Conservation (phyloP, 78 protist species). For the Dictyostelium citrinum region DNA sequence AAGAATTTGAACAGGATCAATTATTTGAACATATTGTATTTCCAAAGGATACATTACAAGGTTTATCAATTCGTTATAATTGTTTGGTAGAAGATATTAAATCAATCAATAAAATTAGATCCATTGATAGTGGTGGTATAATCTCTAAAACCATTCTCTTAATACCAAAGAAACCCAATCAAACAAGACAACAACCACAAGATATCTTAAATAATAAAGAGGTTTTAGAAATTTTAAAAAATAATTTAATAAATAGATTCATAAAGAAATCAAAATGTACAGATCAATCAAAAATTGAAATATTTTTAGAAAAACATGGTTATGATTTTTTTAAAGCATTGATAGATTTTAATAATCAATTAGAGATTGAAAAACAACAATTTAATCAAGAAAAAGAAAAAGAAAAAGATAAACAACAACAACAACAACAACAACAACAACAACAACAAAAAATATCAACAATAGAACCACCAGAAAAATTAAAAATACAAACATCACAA, state of each 20-base stretch:
- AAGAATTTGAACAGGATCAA: background rate
- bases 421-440: background rate
- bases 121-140: background rate
- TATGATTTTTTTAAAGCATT: constrained; percentile 37
- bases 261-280: constrained; percentile 32
- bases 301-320: background rate
- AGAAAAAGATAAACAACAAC: background rate
- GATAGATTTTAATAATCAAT: background rate
- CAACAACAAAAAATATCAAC: background rate
- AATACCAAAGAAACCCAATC: constrained; percentile 37
- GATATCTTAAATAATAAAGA: constrained; percentile 16
- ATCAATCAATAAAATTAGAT: constrained; percentile 1
- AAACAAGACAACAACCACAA: constrained; percentile 8
- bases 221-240: constrained; percentile 7
- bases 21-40: constrained; percentile 20
- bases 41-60: constrained; percentile 34
- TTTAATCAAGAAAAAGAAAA: no score
- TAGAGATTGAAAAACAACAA: background rate
- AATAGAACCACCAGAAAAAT: background rate
- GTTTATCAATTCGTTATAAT: constrained; percentile 21
- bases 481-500: background rate
- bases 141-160: constrained; percentile 1
- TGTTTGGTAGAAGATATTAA: constrained; percentile 19
- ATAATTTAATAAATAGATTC: background rate
- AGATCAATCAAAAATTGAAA: background rate